Conservation (phyloP, 495 filamentous ascomycete species). For the Endocarpon pusillum region DNA sequence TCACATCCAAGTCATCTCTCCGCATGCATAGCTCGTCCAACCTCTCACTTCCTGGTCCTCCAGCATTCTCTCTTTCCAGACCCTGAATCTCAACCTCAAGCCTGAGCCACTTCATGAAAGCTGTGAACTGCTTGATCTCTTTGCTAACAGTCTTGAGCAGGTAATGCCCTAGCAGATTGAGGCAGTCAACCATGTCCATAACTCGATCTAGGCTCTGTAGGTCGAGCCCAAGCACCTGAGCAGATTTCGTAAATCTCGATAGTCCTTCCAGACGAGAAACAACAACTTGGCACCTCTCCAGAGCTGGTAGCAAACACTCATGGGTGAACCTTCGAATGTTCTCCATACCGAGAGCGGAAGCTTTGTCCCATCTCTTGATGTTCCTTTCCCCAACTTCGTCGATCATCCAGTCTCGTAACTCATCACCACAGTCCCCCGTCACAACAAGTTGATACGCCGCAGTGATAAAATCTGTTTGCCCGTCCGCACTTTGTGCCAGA, state of each 20-base stretch:
- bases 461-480: conserved; percentile 47
- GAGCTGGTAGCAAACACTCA: conserved; percentile 70
- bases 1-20: background rate
- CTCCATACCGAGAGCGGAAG: conserved; percentile 56
- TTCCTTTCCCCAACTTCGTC: conserved; percentile 76
- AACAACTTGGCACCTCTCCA: conserved; percentile 70
- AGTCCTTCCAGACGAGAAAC: conserved; percentile 72
- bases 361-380: conserved; percentile 90
- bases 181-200: conserved; percentile 56
- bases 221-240: conserved; percentile 46
- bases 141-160: conserved; percentile 54
- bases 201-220: conserved; percentile 36
- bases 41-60: background rate
- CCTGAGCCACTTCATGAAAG: conserved; percentile 73
- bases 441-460: conserved; percentile 73
- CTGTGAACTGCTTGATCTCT: conserved; percentile 59
- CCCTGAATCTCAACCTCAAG: conserved; percentile 56
- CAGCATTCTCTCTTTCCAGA: conserved; percentile 21
- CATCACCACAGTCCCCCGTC: conserved; percentile 62
- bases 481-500: conserved; percentile 26
- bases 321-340: conserved; percentile 63
- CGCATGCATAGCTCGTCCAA: conserved; percentile 18
- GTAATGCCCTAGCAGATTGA: conserved; percentile 55
- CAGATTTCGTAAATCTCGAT: conserved; percentile 59
- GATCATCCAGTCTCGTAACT: conserved; percentile 72